Base-by-base conservation (phyloP, 2,329 filamentous ascomycete genomes). In the Tolypocladium guangdongense region DNA sequence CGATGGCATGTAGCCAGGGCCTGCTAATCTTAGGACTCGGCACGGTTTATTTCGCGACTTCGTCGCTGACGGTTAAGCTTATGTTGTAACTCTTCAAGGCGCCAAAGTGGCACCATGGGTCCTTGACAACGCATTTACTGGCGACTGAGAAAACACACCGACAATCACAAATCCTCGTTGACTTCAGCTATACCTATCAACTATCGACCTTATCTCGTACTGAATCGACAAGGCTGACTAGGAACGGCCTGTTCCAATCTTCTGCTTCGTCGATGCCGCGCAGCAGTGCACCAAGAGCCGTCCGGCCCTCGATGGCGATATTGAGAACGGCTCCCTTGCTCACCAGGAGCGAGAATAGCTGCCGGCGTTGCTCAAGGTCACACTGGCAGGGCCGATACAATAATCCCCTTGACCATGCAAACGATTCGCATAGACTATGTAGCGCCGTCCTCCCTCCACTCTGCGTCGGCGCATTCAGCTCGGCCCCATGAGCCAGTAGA, bases 371-470 rank as follows among this genome's bases (percentile, higher is more conserved):
- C 38, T 22, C 10, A 6, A 41, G 11, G n/a, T 24, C 20, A 14
- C 2, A 1, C 2, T 1, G 1, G 4, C 4, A 2, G 11, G 11
- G 33, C 27, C 27, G 27, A 3, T 27, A 3, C 27, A 3, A 27
- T 6, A 27, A 27, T 3, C 27, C 27, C 3, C 27, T 27, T 3
- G 27, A 27, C 27, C 27, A 41, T 12, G 20, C n/a, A 22, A 24
- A 41, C 3, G 0, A 1, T 12, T 14, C 11, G 20, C 38, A 41
- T 14, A 41, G 24, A 22, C 8, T 24, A 41, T 41, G 20, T 4
- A 41, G 8, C 20, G 20, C 38, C 1, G 38, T 41, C 20, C n/a
- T 22, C 4, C 38, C 38, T 12, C 14, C 10, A 6, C 10, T 8
- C 11, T 41, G 20, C n/a, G 20, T 41, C 38, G 38, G 38, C 20